Evolutionary conservation across 305 asterid genomes (phyloP).

Genomic region (Fraxinus greggii): DNA sequence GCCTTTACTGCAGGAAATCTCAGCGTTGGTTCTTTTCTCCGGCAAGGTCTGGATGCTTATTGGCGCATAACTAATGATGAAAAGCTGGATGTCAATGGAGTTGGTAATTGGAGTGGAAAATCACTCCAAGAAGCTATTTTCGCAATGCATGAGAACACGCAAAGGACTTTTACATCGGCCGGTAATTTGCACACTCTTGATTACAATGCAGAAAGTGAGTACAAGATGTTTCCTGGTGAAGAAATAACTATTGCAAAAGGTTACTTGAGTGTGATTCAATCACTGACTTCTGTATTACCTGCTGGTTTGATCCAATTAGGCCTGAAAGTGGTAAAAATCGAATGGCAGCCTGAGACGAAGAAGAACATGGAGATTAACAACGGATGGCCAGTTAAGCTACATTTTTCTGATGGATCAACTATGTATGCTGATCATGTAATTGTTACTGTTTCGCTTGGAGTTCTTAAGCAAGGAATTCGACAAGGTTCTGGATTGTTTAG

Average conservation of each 20-base stretch:
- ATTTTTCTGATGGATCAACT: slow-evolving; percentile 61
- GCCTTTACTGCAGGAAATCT: background rate
- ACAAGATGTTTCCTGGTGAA: slow-evolving; percentile 68
- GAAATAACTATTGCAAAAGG: slow-evolving; percentile 77
- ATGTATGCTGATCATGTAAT: slow-evolving; percentile 77
- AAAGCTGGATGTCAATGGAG: slow-evolving; percentile 2
- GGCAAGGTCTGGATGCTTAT: slow-evolving; percentile 56
- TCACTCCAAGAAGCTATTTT: slow-evolving; percentile 52
- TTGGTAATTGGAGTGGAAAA: slow-evolving; percentile 48
- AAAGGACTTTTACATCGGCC: slow-evolving; percentile 73
- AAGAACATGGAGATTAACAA: slow-evolving; percentile 17
- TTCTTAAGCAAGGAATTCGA: slow-evolving; percentile 53
- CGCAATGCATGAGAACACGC: slow-evolving; percentile 69
- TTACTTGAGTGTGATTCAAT: slow-evolving; percentile 54
- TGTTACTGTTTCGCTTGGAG: slow-evolving; percentile 79
- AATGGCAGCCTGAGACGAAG: slow-evolving; percentile 44
- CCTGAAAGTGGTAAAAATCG: slow-evolving; percentile 49
- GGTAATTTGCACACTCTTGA: slow-evolving; percentile 57
- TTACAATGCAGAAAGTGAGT: slow-evolving; percentile 69
- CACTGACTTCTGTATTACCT: slow-evolving; percentile 62
- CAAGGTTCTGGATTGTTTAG: slow-evolving; percentile 44
- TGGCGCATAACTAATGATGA: slow-evolving; percentile 31
- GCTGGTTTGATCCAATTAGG: slow-evolving; percentile 54
- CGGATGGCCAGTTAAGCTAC: slow-evolving; percentile 56
- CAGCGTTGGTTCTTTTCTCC: slow-evolving; percentile 57